Percentiles rank a stretch among this genome's conserved stretches.
phyloP scores from a whole-genome alignment of 176 grass and related monocot species.

The Oryza nivara region DNA sequence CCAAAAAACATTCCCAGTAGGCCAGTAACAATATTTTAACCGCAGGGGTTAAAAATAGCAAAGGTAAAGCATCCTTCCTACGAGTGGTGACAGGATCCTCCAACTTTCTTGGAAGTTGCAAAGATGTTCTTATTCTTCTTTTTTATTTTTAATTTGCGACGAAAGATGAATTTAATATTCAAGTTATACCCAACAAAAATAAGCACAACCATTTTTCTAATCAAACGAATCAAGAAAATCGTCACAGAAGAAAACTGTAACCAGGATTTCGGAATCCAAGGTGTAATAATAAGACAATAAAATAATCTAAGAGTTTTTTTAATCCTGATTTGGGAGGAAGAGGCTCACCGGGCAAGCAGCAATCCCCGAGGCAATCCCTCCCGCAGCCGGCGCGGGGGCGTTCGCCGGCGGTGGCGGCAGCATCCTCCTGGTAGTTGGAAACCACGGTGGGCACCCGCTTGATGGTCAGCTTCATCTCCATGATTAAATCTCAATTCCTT shows the following conservation, averaged over 20 bases:
- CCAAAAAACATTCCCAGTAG: neutral
- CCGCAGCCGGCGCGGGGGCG: constrained; percentile 60
- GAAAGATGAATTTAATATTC: neutral
- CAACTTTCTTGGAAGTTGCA: constrained; percentile 22
- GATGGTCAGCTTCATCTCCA: constrained; percentile 90
- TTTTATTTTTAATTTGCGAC: neutral
- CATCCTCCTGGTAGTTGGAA: constrained; percentile 94
- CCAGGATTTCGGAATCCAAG: neutral
- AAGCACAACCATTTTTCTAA: neutral
- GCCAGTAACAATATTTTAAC: neutral
- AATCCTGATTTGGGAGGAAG: neutral
- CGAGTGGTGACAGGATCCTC: neutral
- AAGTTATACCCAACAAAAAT: neutral
- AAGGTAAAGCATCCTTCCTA: neutral
- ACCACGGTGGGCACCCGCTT: constrained; percentile 90
- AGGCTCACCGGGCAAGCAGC: constrained; percentile 81
- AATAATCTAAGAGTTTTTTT: neutral
- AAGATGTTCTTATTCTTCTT: neutral
- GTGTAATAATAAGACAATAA: neutral
- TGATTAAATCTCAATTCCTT: neutral
- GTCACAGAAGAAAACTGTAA: neutral
- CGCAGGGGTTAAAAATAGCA: neutral
- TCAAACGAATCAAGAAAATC: neutral
- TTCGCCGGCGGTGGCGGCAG: constrained; percentile 7
- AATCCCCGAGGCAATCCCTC: constrained; percentile 86